Percentiles rank a stretch among this genome's conserved stretches.
Conservation (phyloP, 305 asterid genomes). For the Solanum hybrid region DNA sequence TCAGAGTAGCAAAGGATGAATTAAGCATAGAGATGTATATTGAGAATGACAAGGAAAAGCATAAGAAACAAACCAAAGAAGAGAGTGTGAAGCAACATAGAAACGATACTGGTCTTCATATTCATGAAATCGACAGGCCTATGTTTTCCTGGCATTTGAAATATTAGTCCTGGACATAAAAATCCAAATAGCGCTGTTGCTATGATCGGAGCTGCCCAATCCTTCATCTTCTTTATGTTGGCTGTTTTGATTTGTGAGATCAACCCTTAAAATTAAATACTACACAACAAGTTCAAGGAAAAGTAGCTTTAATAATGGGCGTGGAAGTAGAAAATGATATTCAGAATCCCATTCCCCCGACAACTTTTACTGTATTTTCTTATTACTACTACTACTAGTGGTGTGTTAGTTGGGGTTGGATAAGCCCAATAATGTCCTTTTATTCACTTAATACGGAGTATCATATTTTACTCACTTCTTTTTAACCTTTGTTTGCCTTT, state of each 20-base stretch:
- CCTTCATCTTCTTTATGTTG: conserved; percentile 31
- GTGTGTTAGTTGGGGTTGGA: not conserved
- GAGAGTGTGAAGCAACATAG: conserved; percentile 55
- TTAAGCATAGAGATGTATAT: conserved; percentile 62
- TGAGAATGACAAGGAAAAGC: conserved; percentile 58
- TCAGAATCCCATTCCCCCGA: conserved; percentile 12
- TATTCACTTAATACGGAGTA: too few species aligned
- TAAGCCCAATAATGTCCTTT: too few species aligned
- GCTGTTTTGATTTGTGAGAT: not conserved
- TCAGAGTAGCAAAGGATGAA: not conserved
- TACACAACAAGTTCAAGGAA: too few species aligned
- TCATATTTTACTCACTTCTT: not conserved
- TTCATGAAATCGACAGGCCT: conserved; percentile 56
- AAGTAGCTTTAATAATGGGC: not conserved
- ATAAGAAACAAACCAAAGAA: conserved; percentile 72
- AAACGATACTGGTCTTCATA: conserved; percentile 66
- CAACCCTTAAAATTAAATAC: not conserved
- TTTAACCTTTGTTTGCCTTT: not conserved
- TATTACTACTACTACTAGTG: not conserved
- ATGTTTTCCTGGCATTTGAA: conserved; percentile 79
- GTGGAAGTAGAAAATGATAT: not conserved
- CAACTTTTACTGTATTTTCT: conserved; percentile 12
- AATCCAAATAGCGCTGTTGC: conserved; percentile 72
- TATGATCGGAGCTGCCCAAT: conserved; percentile 62
- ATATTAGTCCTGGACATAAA: conserved; percentile 59